Conservation (phyloP, 176 grass and related monocot species). For the Carex myosuroides region DNA sequence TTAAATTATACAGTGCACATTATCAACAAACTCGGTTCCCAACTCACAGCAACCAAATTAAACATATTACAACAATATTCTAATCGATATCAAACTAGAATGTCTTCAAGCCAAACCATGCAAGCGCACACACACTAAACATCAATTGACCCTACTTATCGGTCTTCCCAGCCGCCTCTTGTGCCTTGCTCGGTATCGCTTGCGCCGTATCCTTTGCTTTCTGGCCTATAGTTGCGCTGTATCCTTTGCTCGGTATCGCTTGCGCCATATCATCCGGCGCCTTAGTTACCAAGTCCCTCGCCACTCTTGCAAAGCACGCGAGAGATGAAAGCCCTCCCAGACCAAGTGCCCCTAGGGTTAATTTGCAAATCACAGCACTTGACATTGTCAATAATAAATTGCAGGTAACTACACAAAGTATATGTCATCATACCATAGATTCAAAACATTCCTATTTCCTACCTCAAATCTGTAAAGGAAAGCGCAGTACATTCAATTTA, state of each 20-base stretch:
- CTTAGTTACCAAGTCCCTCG: not conserved
- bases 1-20: too few relatives aligned
- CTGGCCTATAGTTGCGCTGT: not conserved
- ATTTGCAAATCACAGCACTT: not conserved
- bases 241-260: not conserved
- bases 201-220: not conserved
- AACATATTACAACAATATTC: not conserved
- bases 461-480: too few relatives aligned
- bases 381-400: not conserved
- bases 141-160: not conserved
- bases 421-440: too few relatives aligned
- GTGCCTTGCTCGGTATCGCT: not conserved
- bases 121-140: not conserved
- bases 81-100: not conserved
- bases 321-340: conserved; percentile 7
- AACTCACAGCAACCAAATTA: not conserved
- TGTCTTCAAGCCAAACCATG: not conserved
- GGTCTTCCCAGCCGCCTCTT: not conserved
- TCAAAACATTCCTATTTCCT: too few relatives aligned
- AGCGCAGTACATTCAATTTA: too few relatives aligned
- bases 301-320: not conserved
- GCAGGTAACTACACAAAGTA: not conserved
- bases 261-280: not conserved
- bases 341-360: not conserved
- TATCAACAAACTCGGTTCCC: not conserved